Conservation (phyloP, 805 yeast genomes). For the Pichia scutulata region DNA sequence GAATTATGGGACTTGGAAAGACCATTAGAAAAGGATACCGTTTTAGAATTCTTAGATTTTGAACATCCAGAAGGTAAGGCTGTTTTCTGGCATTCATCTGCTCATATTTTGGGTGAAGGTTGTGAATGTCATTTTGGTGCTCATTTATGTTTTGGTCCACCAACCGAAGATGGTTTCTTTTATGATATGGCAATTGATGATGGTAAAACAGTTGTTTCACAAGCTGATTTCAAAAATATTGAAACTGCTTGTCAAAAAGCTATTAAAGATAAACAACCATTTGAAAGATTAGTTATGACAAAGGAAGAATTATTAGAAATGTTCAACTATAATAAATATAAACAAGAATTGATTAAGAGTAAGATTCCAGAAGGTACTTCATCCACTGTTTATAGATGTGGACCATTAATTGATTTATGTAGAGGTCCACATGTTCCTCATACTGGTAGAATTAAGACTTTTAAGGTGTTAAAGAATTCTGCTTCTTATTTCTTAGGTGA, state of each 20-base stretch:
- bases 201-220: slow-evolving; percentile 70
- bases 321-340: slow-evolving; percentile 95
- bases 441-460: slow-evolving; percentile 92
- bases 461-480: slow-evolving; percentile 91
- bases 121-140: slow-evolving; percentile 96
- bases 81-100: slow-evolving; percentile 98
- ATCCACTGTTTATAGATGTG: slow-evolving; percentile 96
- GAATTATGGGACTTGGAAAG: slow-evolving; percentile 92
- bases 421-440: slow-evolving; percentile 97
- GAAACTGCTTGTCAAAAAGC: slow-evolving; percentile 85
- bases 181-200: slow-evolving; percentile 86
- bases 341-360: slow-evolving; percentile 74
- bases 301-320: slow-evolving; percentile 86
- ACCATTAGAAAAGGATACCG: slow-evolving; percentile 70
- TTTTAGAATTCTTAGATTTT: slow-evolving; percentile 80
- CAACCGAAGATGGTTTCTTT: slow-evolving; percentile 95
- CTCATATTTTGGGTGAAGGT: slow-evolving; percentile 96
- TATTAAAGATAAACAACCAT: slow-evolving; percentile 90
- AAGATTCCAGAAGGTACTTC: slow-evolving; percentile 95
- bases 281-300: slow-evolving; percentile 86
- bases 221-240: slow-evolving; percentile 73
- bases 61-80: slow-evolving; percentile 90
- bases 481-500: slow-evolving; percentile 96
- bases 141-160: slow-evolving; percentile 90
- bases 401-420: slow-evolving; percentile 94